Base-by-base conservation (phyloP, 2,329 filamentous ascomycete genomes). In the Dactylonectria estremocensis region DNA sequence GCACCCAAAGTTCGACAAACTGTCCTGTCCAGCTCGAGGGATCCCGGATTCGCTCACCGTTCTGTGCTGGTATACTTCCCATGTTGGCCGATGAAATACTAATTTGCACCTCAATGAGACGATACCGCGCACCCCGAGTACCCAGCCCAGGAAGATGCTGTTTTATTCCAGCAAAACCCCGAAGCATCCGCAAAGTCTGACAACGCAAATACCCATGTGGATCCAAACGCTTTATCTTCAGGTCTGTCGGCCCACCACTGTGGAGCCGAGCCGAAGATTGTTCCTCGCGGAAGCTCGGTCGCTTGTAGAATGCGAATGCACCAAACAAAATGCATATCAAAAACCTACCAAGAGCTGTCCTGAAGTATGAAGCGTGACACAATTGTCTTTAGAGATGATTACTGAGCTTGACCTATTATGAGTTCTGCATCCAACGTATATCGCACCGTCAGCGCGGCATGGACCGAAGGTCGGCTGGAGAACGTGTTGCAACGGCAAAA, bases 241-340 rank as follows among this genome's bases (percentile, higher is more conserved):
- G 37, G 37, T 16, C 13, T 40, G 37, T 14, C 14, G 13, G 37
- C 13, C 37, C 37, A 28, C 43, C 28, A 24, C 10, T 40, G 56
- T 49, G 56, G 56, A 59, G 56, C 56, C 56, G 56, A 59, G 45
- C 56, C 56, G 56, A 59, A 28, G 24, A 28, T 28, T 28, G 24
- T 28, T 28, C 24, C 24, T 28, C 24, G 24, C 24, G 24, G 24
- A 28, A 28, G 24, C 24, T 28, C 24, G 24, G 24, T 28, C 24
- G 24, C 24, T 28, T 7, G 24, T 28, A 28, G 24, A 28, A 28
- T 28, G 24, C 24, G 24, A 28, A 28, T 28, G 24, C 24, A 28
- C 24, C 24, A 28, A 28, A 28, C 24, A 28, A 28, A 28, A 28
- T 28, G 24, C 24, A 28, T 28, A 28, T 28, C 24, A 28, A 28